phyloP scores from a whole-genome alignment of 371 early-diverging fungal genomes.

The Circinella umbellata region DNA sequence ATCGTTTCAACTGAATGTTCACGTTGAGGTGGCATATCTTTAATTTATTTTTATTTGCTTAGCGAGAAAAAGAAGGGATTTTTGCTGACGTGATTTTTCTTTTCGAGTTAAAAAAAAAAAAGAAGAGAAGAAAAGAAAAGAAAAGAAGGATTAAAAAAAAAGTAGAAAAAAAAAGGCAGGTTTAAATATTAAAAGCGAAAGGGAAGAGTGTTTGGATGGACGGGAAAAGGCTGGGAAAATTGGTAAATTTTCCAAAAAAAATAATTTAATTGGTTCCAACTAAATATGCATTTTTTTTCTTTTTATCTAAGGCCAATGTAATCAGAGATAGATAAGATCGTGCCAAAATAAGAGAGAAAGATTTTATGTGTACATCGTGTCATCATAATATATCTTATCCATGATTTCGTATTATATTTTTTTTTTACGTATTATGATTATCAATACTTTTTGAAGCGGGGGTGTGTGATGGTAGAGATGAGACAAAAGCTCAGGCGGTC shows the following conservation, averaged over 20 bases:
- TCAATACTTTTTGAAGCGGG: no score
- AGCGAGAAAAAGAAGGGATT: no score
- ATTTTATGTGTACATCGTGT: not conserved
- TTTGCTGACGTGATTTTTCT: no score
- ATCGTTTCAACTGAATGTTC: slow-evolving; percentile 70
- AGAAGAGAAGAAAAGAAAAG: not conserved
- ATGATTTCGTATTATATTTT: no score
- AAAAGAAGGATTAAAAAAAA: slow-evolving; percentile 1
- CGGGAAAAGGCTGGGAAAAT: slow-evolving; percentile 8
- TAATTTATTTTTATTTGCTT: not conserved
- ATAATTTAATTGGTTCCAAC: not conserved
- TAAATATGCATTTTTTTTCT: not conserved
- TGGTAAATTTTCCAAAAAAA: not conserved
- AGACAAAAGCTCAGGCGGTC: slow-evolving; percentile 20
- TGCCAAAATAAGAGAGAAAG: not conserved
- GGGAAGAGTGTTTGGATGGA: not conserved
- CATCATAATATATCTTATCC: no score
- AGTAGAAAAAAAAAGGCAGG: not conserved
- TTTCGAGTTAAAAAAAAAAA: no score
- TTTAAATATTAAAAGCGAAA: slow-evolving; percentile 2
- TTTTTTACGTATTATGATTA: not conserved
- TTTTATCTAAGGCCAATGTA: not conserved
- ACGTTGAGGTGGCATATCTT: slow-evolving; percentile 34
- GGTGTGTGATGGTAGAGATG: slow-evolving; percentile 4
- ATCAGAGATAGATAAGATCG: slow-evolving; percentile 4